These are phyloP conservation scores for Neoscytalidium dimidiatum DNA, from an alignment of 2,329 filamentous ascomycete genomes.

Conservation along the genomic window DNA sequence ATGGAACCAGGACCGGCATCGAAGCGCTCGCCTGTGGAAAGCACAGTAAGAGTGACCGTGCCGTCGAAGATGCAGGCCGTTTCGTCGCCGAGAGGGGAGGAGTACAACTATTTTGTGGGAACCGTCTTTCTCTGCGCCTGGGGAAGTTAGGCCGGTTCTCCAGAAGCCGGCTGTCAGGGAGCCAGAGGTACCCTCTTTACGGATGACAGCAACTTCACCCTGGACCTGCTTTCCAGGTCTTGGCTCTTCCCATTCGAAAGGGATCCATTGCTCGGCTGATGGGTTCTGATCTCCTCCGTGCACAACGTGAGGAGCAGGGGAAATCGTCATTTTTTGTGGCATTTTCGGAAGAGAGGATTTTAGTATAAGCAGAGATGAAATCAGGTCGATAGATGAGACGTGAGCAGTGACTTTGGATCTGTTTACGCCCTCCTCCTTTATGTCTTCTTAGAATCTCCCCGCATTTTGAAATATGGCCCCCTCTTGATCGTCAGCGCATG, in stretches of 20 bases:
- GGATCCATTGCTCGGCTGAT: not conserved
- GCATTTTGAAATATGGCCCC: not conserved
- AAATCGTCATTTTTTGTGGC: not conserved
- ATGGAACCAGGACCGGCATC: slow-evolving; percentile 16
- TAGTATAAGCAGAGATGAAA: not conserved
- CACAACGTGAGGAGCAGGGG: not conserved
- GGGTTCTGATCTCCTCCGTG: not conserved
- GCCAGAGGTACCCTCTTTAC: not conserved
- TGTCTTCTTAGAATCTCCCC: not conserved
- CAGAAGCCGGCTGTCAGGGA: slow-evolving; percentile 4
- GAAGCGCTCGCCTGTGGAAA: not conserved
- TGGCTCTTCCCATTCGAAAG: slow-evolving; percentile 13
- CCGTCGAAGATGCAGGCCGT: slow-evolving; percentile 14
- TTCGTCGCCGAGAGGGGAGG: slow-evolving; percentile 8
- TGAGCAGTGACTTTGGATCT: not conserved
- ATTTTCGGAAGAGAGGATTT: not conserved
- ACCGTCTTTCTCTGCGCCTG: not conserved
- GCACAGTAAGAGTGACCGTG: not conserved
- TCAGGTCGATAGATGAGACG: not conserved
- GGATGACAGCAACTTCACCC: not conserved
- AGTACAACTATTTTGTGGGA: slow-evolving; percentile 1
- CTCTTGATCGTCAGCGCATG: not conserved
- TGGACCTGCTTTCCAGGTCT: slow-evolving; percentile 10
- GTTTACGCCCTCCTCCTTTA: not conserved
- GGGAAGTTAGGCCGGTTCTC: slow-evolving; percentile 6